Percentiles rank a stretch among this genome's conserved stretches.
phyloP scores from a whole-genome alignment of 1,139 yeast species.

The Geotrichum phurueaensis region DNA sequence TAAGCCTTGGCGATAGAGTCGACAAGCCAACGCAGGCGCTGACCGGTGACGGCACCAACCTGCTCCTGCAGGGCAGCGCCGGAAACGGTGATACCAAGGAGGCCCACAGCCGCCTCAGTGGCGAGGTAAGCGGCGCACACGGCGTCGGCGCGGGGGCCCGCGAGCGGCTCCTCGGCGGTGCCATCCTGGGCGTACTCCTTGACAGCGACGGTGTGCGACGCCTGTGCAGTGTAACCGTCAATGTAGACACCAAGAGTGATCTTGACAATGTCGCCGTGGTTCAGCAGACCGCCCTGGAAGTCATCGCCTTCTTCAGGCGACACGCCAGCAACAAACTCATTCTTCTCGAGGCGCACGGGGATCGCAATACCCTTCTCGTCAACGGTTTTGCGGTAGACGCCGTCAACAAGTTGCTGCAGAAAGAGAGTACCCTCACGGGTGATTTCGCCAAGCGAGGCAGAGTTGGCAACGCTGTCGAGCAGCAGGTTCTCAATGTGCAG shows the following conservation, averaged over 20 bases:
- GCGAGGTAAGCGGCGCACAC: slow-evolving; percentile 85
- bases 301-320: slow-evolving; percentile 80
- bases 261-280: slow-evolving; percentile 77
- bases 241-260: slow-evolving; percentile 67
- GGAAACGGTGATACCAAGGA: slow-evolving; percentile 71
- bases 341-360: slow-evolving; percentile 85
- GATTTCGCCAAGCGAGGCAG: slow-evolving; percentile 58
- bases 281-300: slow-evolving; percentile 40
- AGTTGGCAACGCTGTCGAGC: slow-evolving; percentile 47
- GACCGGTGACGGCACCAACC: slow-evolving; percentile 49
- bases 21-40: slow-evolving; percentile 63
- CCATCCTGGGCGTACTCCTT: slow-evolving; percentile 42
- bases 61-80: slow-evolving; percentile 54
- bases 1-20: slow-evolving; percentile 75
- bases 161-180: slow-evolving; percentile 65
- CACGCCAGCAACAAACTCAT: slow-evolving; percentile 70
- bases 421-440: slow-evolving; percentile 79
- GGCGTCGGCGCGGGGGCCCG: slow-evolving; percentile 85
- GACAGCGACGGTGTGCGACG: slow-evolving; percentile 80
- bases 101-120: slow-evolving; percentile 68
- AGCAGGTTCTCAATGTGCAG: slow-evolving; percentile 60
- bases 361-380: slow-evolving; percentile 73
- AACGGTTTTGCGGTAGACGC: slow-evolving; percentile 28
- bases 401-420: slow-evolving; percentile 36
- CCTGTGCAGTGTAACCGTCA: slow-evolving; percentile 88